phyloP scores from a whole-genome alignment of 306 rosid species.

The Pyrus pyrifolia region DNA sequence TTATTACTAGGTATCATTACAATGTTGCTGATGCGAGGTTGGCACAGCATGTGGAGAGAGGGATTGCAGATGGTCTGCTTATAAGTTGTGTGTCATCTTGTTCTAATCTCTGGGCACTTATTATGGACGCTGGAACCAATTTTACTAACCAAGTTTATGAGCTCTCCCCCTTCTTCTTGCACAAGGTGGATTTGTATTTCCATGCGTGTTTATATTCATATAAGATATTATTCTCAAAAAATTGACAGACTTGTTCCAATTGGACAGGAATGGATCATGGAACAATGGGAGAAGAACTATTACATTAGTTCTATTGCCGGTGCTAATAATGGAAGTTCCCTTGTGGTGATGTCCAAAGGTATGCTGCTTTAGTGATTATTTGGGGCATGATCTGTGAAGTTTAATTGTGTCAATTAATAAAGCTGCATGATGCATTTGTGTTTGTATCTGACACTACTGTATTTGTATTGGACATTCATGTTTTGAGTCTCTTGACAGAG shows the following conservation, averaged over 20 bases:
- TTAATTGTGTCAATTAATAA: background rate
- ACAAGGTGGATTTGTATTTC: constrained; percentile 50
- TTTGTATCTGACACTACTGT: background rate
- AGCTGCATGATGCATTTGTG: background rate
- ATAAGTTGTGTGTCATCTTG: constrained; percentile 90
- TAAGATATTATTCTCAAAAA: background rate
- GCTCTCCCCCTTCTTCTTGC: constrained; percentile 72
- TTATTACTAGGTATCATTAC: constrained; percentile 68
- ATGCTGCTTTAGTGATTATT: background rate
- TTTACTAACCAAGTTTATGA: constrained; percentile 76
- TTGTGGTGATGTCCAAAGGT: constrained; percentile 71
- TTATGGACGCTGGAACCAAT: constrained; percentile 97
- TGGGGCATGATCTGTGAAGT: background rate
- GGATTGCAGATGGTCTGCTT: constrained; percentile 86
- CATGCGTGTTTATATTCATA: constrained; percentile 1
- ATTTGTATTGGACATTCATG: background rate
- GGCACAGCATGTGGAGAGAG: constrained; percentile 88
- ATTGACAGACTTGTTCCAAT: background rate
- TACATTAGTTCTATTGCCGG: constrained; percentile 64
- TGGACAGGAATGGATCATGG: constrained; percentile 61
- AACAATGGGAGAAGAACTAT: constrained; percentile 62
- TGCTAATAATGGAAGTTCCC: constrained; percentile 61
- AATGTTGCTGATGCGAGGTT: constrained; percentile 79
- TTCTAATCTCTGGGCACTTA: constrained; percentile 93
- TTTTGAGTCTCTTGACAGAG: background rate